Percentiles rank a stretch among this genome's conserved stretches.
Conservation (phyloP, 2,329 filamentous ascomycete genomes). For the Aureobasidium namibiae region DNA sequence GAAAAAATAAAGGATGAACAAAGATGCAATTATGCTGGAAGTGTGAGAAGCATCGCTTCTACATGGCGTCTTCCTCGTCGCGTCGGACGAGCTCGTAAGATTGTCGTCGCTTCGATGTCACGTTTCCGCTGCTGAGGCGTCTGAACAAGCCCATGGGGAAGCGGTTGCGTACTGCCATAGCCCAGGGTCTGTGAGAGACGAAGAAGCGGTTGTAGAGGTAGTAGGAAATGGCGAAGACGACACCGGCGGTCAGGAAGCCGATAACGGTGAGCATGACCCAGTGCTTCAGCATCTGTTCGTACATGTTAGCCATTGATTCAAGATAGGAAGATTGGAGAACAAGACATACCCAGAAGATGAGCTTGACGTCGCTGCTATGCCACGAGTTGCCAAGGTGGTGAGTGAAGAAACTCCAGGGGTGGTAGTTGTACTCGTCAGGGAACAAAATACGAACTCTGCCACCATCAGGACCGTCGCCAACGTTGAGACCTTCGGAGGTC, state of each 20-base stretch:
- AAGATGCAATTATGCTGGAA: not conserved
- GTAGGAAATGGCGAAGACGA: constrained; percentile 42
- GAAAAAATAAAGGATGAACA: not conserved
- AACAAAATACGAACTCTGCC: constrained; percentile 60
- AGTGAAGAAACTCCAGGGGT: constrained; percentile 65
- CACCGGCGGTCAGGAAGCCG: constrained; percentile 42
- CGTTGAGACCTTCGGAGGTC: constrained; percentile 42
- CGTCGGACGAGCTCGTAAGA: constrained; percentile 15
- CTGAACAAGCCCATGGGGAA: constrained; percentile 13
- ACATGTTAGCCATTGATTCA: constrained; percentile 15
- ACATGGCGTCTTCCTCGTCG: constrained; percentile 5
- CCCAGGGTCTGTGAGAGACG: constrained; percentile 10
- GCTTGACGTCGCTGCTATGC: constrained; percentile 54
- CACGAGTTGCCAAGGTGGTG: constrained; percentile 57
- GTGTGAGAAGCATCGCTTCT: not conserved
- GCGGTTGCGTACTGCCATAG: constrained; percentile 4
- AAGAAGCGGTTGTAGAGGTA: constrained; percentile 42
- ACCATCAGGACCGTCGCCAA: constrained; percentile 31
- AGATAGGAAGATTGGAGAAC: not conserved
- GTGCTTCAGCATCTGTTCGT: constrained; percentile 35
- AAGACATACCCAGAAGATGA: constrained; percentile 58
- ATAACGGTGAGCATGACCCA: constrained; percentile 47
- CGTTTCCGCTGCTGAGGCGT: constrained; percentile 10
- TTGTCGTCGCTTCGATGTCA: constrained; percentile 12
- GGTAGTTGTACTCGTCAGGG: constrained; percentile 60